Evolutionary conservation across 2,329 filamentous ascomycete species (phyloP), one percentile per base, ranked within the genome.

Genomic region (Sporothrix humicola): DNA sequence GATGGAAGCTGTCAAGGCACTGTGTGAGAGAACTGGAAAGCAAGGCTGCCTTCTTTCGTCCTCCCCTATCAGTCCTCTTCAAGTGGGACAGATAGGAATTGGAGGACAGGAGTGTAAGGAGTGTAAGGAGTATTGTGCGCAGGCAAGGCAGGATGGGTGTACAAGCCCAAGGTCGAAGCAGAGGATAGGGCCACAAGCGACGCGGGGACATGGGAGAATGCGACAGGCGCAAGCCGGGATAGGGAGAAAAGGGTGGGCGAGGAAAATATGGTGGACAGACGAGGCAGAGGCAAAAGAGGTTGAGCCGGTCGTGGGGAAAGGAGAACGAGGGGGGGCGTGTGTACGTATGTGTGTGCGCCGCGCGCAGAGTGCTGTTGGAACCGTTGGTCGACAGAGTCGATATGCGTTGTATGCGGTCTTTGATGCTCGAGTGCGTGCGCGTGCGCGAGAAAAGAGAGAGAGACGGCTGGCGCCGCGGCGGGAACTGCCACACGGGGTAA

Each of bases 391-490:
- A 37, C 31, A 37, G 31, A 48, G 44, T 63, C 37, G 46, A 61
- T 37, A 71, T 5, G 31, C 31, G 31, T 37, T 37, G 31, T 52
- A 68, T 68, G 65, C 46, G 23, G 15, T n/a, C 13, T 66, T 72
- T 31, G 46, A 26, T 46, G 50, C n/a, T 54, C 52, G n/a, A 68
- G 48, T 15, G 37, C 44, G 48, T 15, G 37, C 44, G 48, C 63
- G 59, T 37, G 17, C 31, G 59, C 2, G 20, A 20, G 20, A 56
- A 56, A 37, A 37, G 31, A 37, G 2, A 63, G n/a, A 50, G 73
- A 72, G 37, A 69, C 63, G 72, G 72, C 69, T 69, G 65, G 65
- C 63, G 72, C 72, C 63, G 74, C 63, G 31, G 69, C 69, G 54
- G 70, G 48, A 71, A 48, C 61, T 17, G 70, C 66, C 46, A 68